These are phyloP conservation scores for Fusarium sp. DNA, from an alignment of 2,329 filamentous ascomycete species.

Conservation along the genomic window DNA sequence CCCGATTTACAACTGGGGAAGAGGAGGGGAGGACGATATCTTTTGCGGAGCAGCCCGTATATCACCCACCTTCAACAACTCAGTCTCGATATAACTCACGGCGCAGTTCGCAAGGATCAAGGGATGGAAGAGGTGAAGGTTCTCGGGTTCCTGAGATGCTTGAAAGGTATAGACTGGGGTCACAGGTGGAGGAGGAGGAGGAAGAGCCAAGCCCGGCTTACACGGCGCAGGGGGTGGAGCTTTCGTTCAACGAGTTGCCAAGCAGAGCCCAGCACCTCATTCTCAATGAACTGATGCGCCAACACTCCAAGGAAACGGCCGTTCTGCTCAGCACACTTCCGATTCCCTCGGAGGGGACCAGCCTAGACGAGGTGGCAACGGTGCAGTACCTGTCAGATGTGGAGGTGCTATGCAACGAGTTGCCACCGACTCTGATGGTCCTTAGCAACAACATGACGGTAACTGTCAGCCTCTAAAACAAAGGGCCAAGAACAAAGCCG, in stretches of 20 bases:
- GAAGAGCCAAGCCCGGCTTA: slow-evolving; percentile 57
- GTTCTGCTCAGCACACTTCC: slow-evolving; percentile 88
- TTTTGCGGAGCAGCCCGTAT: slow-evolving; percentile 62
- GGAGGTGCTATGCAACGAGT: slow-evolving; percentile 80
- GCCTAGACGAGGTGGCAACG: slow-evolving; percentile 75
- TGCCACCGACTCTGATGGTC: slow-evolving; percentile 83
- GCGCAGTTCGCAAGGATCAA: slow-evolving; percentile 52
- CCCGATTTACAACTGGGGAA: slow-evolving; percentile 66
- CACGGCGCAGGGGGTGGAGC: slow-evolving; percentile 72
- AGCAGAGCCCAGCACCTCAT: slow-evolving; percentile 88
- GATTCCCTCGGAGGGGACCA: slow-evolving; percentile 82
- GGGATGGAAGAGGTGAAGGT: slow-evolving; percentile 50
- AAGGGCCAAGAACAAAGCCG: slow-evolving; percentile 27
- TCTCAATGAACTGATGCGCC: slow-evolving; percentile 83
- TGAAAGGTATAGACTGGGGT: slow-evolving; percentile 52
- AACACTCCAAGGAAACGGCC: slow-evolving; percentile 76
- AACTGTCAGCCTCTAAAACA: slow-evolving; percentile 74
- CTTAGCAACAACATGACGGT: slow-evolving; percentile 93
- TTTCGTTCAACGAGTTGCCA: slow-evolving; percentile 89
- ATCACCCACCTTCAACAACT: slow-evolving; percentile 37
- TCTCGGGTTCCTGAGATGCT: slow-evolving; percentile 60
- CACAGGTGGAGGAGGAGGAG: slow-evolving; percentile 43
- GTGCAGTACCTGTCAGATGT: slow-evolving; percentile 81
- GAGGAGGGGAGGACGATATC: slow-evolving; percentile 71
- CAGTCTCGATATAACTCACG: slow-evolving; percentile 54